Evolutionary conservation across 2,329 filamentous ascomycete genomes (phyloP).

Genomic region (Fusarium sp.): DNA sequence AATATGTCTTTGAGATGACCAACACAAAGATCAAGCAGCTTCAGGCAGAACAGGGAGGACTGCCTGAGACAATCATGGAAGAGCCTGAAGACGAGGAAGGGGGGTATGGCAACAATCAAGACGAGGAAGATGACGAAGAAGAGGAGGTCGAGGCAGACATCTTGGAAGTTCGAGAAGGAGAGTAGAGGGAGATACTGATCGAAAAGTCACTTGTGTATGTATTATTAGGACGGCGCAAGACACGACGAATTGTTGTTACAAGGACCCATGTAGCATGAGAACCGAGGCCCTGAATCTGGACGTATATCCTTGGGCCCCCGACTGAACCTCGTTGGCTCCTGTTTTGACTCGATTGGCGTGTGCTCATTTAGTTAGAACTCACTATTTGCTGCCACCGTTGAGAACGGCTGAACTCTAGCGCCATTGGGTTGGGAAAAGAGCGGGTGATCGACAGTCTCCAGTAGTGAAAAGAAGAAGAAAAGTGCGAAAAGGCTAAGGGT

Average conservation of each 20-base stretch:
- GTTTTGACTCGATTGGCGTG: neutral
- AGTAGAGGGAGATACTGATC: conserved; percentile 23
- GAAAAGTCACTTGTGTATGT: conserved; percentile 7
- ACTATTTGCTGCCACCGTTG: neutral
- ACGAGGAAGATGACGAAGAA: conserved; percentile 45
- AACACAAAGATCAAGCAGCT: conserved; percentile 65
- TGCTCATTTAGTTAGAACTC: neutral
- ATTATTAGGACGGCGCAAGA: conserved; percentile 11
- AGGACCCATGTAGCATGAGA: neutral
- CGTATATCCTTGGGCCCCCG: neutral
- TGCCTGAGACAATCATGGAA: conserved; percentile 37
- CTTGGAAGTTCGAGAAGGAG: conserved; percentile 48
- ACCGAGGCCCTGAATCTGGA: neutral
- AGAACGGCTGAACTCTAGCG: conserved; percentile 8
- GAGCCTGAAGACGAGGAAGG: conserved; percentile 46
- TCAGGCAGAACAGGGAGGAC: conserved; percentile 48
- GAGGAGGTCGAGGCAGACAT: conserved; percentile 47
- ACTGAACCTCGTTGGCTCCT: neutral
- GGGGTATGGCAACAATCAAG: conserved; percentile 44
- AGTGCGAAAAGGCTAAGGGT: neutral
- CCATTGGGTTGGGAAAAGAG: neutral
- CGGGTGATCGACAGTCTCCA: conserved; percentile 23
- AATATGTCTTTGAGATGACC: conserved; percentile 98
- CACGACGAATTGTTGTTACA: neutral
- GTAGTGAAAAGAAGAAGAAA: neutral